Percentiles rank a stretch among this genome's conserved stretches.
phyloP scores from a whole-genome alignment of 345 rosid species.

The Brassica carinata region DNA sequence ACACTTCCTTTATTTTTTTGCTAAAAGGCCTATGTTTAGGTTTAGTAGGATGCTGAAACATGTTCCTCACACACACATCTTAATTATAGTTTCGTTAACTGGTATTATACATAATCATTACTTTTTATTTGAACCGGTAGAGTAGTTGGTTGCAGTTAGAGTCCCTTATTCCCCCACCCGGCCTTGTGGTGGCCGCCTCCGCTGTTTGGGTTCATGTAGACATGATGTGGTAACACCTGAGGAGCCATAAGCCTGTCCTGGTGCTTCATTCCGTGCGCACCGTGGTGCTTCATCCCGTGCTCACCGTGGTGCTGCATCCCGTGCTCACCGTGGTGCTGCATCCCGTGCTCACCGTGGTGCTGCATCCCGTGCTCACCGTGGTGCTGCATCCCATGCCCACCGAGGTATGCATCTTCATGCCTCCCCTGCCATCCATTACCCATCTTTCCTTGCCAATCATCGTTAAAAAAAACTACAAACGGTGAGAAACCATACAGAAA shows the following conservation, averaged over 20 bases:
- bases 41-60: constrained; percentile 28
- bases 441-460: constrained; percentile 12
- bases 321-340: constrained; percentile 1
- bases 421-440: constrained; percentile 30
- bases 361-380: neutral
- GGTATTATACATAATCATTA: constrained; percentile 8
- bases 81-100: neutral
- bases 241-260: constrained; percentile 27
- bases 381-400: neutral
- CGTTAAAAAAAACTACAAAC: neutral
- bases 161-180: constrained; percentile 32
- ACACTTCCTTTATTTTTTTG: neutral
- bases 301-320: neutral
- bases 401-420: constrained; percentile 4
- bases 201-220: constrained; percentile 20
- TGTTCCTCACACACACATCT: constrained; percentile 29
- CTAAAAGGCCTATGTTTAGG: constrained; percentile 4
- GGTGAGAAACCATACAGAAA: neutral
- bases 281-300: neutral
- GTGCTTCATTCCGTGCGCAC: constrained; percentile 3
- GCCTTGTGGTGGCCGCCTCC: constrained; percentile 3
- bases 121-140: constrained; percentile 13
- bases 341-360: constrained; percentile 4
- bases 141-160: constrained; percentile 6
- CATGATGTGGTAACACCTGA: constrained; percentile 14